Base-by-base conservation (phyloP, 73 alveolate species). In the Paramecium sonneborni region DNA sequence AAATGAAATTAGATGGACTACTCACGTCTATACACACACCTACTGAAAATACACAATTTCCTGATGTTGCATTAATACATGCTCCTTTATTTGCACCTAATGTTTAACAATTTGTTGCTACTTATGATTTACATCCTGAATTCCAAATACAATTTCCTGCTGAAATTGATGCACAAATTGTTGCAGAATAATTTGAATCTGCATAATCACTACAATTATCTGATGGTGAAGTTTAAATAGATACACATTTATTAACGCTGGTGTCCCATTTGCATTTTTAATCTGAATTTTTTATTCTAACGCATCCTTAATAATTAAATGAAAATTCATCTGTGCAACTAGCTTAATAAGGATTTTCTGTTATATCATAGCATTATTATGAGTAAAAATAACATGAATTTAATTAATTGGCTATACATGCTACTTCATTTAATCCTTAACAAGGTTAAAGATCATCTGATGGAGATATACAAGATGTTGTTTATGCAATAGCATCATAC, bases 71-170 rank as follows among this genome's bases (percentile, higher is more conserved):
- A 34, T 37, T 37, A 7, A 72, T 41, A 15, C 86, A 72, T 3
- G 86, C 86, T 35, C 55, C 57, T 35, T 72, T 32, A 72, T 72
- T 72, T 12, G 86, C 86, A 15, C 86, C 86, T 15, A 37, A 5
- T 0, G 57, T 38, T 35, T 32, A 6, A 72, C 86, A 72, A 38
- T 12, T 34, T n/a, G 62, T 14, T 14, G 86, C 86, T 2, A 35
- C 57, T 11, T 20, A 8, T 15, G 3, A 8, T 35, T 34, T 37
- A 18, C 86, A 72, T 32, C 86, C 86, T 6, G 1, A 0, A 72
- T 72, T 34, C 86, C 86, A 72, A 72, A 28, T 28, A 11, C 86
- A 72, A 15, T 32, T 38, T 21, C 57, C 86, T 8, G 15, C 4
- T n/a, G 9, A 5, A 32, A 72, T 72, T 0, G 86, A 32, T 0